Conservation (phyloP, 2,329 filamentous ascomycete genomes). For the Lasiodiplodia hormozganensis region DNA sequence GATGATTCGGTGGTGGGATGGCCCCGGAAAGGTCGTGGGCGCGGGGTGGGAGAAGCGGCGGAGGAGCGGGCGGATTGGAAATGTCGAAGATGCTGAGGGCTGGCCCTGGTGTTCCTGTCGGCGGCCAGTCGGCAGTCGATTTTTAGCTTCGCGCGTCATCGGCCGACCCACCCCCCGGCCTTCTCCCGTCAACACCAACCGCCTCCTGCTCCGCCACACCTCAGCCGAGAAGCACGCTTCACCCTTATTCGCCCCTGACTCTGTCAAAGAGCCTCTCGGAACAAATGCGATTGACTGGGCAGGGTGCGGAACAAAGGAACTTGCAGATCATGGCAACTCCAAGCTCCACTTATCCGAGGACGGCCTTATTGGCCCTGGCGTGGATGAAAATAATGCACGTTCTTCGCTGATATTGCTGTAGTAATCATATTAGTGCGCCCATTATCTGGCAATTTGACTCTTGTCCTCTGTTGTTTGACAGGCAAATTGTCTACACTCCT, state of each 20-base stretch:
- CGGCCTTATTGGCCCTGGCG: too few relatives aligned
- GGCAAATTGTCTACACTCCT: too few relatives aligned
- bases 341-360: not conserved
- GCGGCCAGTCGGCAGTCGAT: constrained; percentile 13
- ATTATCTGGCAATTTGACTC: too few relatives aligned
- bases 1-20: not conserved
- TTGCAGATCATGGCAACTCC: not conserved
- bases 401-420: too few relatives aligned
- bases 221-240: not conserved
- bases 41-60: constrained; percentile 6
- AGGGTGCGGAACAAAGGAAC: not conserved
- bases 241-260: not conserved
- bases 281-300: not conserved
- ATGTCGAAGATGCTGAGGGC: constrained; percentile 12
- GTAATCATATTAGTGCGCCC: too few relatives aligned
- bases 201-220: constrained; percentile 6
- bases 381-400: too few relatives aligned
- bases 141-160: constrained; percentile 28
- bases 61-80: constrained; percentile 13
- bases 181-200: constrained; percentile 13
- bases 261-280: not conserved
- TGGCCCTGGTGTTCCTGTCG: constrained; percentile 21
- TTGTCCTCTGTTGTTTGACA: too few relatives aligned
- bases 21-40: not conserved
- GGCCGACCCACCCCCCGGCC: not conserved